Evolutionary conservation across 495 filamentous ascomycete species (phyloP), one percentile per base, ranked within the genome.

Genomic region (Hyaloscypha finlandica): DNA sequence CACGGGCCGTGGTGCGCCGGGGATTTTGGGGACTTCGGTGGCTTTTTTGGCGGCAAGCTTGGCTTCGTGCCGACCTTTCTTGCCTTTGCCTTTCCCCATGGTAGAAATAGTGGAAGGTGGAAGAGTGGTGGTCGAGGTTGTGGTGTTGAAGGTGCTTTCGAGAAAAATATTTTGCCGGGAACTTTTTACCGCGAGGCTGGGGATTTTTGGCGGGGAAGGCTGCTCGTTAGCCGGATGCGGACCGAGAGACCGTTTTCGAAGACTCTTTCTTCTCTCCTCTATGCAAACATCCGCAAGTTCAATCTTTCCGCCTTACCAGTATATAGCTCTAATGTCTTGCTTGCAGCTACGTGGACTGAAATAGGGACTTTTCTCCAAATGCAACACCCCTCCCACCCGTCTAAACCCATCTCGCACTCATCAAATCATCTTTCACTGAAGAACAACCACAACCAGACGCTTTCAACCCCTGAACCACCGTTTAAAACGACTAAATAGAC

Each of bases 11-110:
- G 37, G 29, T 22, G 33, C 20, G 16, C 20, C 20, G 5, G 58
- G 58, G 19, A 61, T 14, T 48, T 61, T 61, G 37, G 59, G 8
- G 20, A 22, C 22, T 48, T 61, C 32, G 5, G n/a, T 8, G 19
- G 59, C 35, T 31, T 33, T 31, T 12, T 48, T 42, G n/a, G 22
- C 37, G 14, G 33, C 33, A 19, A 30, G 19, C 19, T 61, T 61
- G 19, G 59, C 35, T 48, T 61, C 35, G 19, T 30, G 35, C 37
- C 20, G 8, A 6, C n/a, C 59, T 30, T 61, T 61, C 22, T 61
- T 61, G 33, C 59, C 59, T 35, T 61, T 42, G 33, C 59, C 59
- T 61, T 61, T 61, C 9, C 59, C 59, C 59, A 61, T 61, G 9
- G 42, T 48, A 12, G 16, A 48, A 48, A 19, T 14, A 19, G 42